A percentile compares a stretch with the other conserved stretches of the same genome.
These are phyloP conservation scores for Lyophyllum atratum DNA, from an alignment of 768 basidiomycete species.

Conservation along the genomic window DNA sequence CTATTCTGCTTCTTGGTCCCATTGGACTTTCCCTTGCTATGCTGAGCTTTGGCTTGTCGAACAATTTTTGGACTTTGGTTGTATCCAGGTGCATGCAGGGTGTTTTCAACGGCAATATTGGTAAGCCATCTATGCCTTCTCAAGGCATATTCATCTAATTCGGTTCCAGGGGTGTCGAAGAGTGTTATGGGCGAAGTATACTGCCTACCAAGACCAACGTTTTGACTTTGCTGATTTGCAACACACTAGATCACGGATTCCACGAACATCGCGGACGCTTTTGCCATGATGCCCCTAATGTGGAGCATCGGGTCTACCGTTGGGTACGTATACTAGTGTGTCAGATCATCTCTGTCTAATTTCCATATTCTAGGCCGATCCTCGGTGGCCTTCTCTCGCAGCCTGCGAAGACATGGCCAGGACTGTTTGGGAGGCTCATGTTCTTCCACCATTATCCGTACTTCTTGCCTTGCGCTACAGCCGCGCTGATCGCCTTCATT, in stretches of 20 bases:
- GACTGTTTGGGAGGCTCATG: slow-evolving; percentile 22
- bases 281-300: slow-evolving; percentile 28
- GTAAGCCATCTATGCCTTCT: slow-evolving; percentile 15
- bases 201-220: neutral
- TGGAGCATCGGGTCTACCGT: slow-evolving; percentile 27
- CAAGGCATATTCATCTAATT: neutral
- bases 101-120: slow-evolving; percentile 30
- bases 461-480: slow-evolving; percentile 31
- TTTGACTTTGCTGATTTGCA: neutral
- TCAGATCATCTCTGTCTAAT: neutral
- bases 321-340: slow-evolving; percentile 18
- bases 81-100: slow-evolving; percentile 17
- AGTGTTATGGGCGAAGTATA: slow-evolving; percentile 21
- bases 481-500: slow-evolving; percentile 19
- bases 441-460: slow-evolving; percentile 37
- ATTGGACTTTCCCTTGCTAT: slow-evolving; percentile 33
- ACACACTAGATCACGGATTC: slow-evolving; percentile 26
- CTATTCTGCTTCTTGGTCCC: slow-evolving; percentile 34
- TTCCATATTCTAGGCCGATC: slow-evolving; percentile 48
- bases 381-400: slow-evolving; percentile 33
- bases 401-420: slow-evolving; percentile 32
- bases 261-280: slow-evolving; percentile 28
- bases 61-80: slow-evolving; percentile 22
- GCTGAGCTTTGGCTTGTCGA: slow-evolving; percentile 36
- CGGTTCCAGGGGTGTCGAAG: slow-evolving; percentile 17